Percentiles rank a stretch among this genome's conserved stretches.
phyloP scores from a whole-genome alignment of 805 yeast genomes.

The Clavispora carvajalis region DNA sequence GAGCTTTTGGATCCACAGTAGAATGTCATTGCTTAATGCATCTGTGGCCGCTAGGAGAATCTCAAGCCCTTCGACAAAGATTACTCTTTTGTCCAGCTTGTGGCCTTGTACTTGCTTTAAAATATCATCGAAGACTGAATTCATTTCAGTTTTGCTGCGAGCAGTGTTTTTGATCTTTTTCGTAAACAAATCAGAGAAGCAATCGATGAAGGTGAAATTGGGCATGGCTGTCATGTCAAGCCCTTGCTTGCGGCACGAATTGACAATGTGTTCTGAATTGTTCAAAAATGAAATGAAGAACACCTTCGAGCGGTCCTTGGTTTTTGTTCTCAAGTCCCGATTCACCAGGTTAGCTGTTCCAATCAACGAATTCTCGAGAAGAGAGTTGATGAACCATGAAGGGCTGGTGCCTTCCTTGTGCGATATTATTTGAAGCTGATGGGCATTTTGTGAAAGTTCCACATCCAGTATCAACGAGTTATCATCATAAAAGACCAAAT shows the following conservation, averaged over 20 bases:
- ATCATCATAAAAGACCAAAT: slow-evolving; percentile 48
- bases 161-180: slow-evolving; percentile 21
- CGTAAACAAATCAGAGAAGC: slow-evolving; percentile 42
- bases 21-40: slow-evolving; percentile 29
- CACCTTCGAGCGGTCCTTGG: slow-evolving; percentile 23
- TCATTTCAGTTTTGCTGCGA: slow-evolving; percentile 12
- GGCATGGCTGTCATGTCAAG: slow-evolving; percentile 20
- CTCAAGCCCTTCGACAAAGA: slow-evolving; percentile 46
- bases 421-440: slow-evolving; percentile 24
- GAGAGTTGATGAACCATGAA: slow-evolving; percentile 53
- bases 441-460: slow-evolving; percentile 10
- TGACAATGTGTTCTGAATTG: slow-evolving; percentile 28
- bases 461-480: slow-evolving; percentile 37
- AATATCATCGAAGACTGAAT: slow-evolving; percentile 16
- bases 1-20: slow-evolving; percentile 28
- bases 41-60: slow-evolving; percentile 40
- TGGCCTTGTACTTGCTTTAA: slow-evolving; percentile 5
- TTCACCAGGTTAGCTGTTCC: slow-evolving; percentile 44
- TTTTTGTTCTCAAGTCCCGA: slow-evolving; percentile 19
- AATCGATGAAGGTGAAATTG: slow-evolving; percentile 39
- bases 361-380: slow-evolving; percentile 46
- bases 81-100: slow-evolving; percentile 13
- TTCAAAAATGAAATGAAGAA: slow-evolving; percentile 32
- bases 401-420: slow-evolving; percentile 51
- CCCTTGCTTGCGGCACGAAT: slow-evolving; percentile 36